Percentiles rank a stretch among this genome's conserved stretches.
Conservation (phyloP, 2,329 filamentous ascomycete species). For the Colletotrichum sojae region DNA sequence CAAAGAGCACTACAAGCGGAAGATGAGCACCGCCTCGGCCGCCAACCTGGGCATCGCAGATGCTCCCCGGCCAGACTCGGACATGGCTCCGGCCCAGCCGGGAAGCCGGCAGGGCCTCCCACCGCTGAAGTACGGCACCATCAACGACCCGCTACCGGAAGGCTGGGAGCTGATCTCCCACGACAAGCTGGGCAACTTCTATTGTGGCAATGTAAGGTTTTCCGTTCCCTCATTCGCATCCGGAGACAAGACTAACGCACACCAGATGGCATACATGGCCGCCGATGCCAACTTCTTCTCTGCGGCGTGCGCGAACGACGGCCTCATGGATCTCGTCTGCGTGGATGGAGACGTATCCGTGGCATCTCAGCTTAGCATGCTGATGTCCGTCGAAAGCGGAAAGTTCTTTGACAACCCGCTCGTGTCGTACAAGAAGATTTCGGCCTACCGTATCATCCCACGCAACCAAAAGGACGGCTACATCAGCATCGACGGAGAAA, state of each 20-base stretch:
- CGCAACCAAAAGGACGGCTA: conserved; percentile 80
- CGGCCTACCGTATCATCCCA: conserved; percentile 89
- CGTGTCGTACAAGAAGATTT: conserved; percentile 86
- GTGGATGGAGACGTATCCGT: conserved; percentile 83
- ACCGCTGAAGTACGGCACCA: conserved; percentile 81
- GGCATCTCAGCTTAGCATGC: conserved; percentile 75
- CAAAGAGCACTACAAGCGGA: conserved; percentile 77
- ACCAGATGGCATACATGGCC: conserved; percentile 90
- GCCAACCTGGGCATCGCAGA: conserved; percentile 49
- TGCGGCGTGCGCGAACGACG: conserved; percentile 85
- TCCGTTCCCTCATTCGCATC: background rate
- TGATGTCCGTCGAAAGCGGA: conserved; percentile 80
- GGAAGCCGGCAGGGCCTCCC: conserved; percentile 73
- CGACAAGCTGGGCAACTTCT: conserved; percentile 91
- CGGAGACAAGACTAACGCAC: conserved; percentile 39
- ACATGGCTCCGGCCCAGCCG: conserved; percentile 37
- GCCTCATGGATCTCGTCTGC: conserved; percentile 86
- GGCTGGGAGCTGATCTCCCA: conserved; percentile 83
- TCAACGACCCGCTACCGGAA: conserved; percentile 81
- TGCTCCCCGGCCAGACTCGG: conserved; percentile 11
- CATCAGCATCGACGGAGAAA: conserved; percentile 95
- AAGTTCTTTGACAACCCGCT: conserved; percentile 85
- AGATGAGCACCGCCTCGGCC: conserved; percentile 53
- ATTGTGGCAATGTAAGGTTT: conserved; percentile 82
- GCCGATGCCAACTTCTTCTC: conserved; percentile 90